Base-by-base conservation (phyloP, 1,284 basidiomycete genomes). In the Sanghuangporus weigelae region DNA sequence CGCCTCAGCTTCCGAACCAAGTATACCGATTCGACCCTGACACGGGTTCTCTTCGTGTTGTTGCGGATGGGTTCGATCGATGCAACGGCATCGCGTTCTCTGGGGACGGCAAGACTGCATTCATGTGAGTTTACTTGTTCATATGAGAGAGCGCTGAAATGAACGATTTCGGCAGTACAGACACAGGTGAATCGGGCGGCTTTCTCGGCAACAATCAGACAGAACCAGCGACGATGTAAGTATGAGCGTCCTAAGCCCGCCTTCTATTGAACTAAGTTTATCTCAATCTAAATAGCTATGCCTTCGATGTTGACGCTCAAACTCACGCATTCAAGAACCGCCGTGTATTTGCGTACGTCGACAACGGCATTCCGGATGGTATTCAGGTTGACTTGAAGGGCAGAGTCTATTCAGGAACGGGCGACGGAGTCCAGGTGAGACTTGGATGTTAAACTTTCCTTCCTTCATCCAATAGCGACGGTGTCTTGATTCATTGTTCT, bases 71-170 rank as follows among this genome's bases (percentile, higher is more conserved):
- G 38, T 86, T 91, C 68, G 76, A 81, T 65, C 77, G 77, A 59
- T 79, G 78, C 59, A 87, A 88, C 72, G 90, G 90, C 0, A 80
- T 93, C 42, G 86, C 87, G 0, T 89, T 93, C 71, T 82, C 82
- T 7, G 75, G 79, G 1, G 85, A 91, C 65, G 88, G 89, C 16
- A 81, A 75, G 54, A 83, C 78, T 19, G 86, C 84, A 3, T 93
- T 89, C 68, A 77, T 93, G 81, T 87, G 73, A 64, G 84, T 64
- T 59, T 31, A 61, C 63, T 58, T 31, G 60, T 64, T 38, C 31
- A 7, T 54, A n/a, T 38, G 21, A 64, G 36, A 26, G 21, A 39
- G 63, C 10, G 49, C 12, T 48, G 16, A 49, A 38, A 48, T 56
- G 11, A 14, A 14, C 19, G 51, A 19, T 58, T 46, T 55, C 57